Conservation (phyloP, 2,329 filamentous ascomycete genomes). For the Lachnellula arida region DNA sequence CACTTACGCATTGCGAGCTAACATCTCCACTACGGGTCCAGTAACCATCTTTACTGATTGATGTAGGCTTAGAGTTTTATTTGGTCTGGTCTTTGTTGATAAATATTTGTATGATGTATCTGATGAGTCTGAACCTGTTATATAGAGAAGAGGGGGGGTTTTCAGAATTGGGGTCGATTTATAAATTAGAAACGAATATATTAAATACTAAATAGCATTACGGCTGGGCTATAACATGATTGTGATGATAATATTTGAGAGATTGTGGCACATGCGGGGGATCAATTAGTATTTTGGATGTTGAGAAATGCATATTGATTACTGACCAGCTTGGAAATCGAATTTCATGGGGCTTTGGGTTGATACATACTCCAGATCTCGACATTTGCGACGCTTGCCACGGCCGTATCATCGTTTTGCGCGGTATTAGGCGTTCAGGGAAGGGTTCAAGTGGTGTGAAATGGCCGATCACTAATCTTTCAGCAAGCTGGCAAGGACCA, state of each 20-base stretch:
- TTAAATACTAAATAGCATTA: neutral
- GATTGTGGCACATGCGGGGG: neutral
- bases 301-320: neutral
- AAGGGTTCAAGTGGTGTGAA: neutral
- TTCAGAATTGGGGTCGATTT: neutral
- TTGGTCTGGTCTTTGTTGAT: neutral
- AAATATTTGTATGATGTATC: no score
- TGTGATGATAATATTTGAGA: no score
- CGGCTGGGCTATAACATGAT: no score
- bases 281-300: neutral
- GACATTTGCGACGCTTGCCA: neutral
- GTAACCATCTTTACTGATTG: constrained; percentile 14
- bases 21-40: constrained; percentile 18
- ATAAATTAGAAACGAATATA: neutral
- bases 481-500: neutral
- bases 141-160: neutral
- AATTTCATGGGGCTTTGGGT: neutral
- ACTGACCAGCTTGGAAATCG: neutral
- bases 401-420: neutral
- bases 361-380: neutral
- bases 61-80: neutral
- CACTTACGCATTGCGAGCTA: constrained; percentile 19
- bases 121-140: no score
- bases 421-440: neutral
- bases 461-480: neutral